These are phyloP conservation scores for Acanthamoeba sp. DNA, from an alignment of 208 protist species.

Conservation along the genomic window DNA sequence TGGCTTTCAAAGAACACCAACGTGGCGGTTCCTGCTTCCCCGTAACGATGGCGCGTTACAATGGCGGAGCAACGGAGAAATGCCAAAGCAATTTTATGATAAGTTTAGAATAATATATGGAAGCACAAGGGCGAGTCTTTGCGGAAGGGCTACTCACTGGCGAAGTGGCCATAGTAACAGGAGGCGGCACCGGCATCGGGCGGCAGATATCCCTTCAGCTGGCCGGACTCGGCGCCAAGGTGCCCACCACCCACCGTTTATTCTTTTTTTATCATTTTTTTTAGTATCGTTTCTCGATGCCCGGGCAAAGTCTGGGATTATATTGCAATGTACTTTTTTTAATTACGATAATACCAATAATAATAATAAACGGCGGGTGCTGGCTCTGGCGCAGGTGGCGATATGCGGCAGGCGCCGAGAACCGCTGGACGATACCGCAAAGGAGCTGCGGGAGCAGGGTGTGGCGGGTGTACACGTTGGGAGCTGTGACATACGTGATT, in stretches of 20 bases:
- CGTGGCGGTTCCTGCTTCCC: too few species aligned
- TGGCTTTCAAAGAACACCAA: too few species aligned
- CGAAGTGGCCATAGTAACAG: conserved; percentile 41
- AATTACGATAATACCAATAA: neutral
- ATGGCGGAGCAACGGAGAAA: too few species aligned
- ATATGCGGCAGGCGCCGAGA: conserved; percentile 23
- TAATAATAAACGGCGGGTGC: neutral
- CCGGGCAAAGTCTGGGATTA: too few species aligned
- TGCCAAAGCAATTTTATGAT: too few species aligned
- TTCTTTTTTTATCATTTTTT: too few species aligned
- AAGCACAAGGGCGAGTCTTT: neutral
- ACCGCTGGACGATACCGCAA: neutral
- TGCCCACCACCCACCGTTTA: neutral
- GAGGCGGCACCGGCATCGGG: conserved; percentile 40
- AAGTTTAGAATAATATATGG: neutral
- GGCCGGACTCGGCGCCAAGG: conserved; percentile 18
- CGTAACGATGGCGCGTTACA: too few species aligned
- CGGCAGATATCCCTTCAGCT: conserved; percentile 10
- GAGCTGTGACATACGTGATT: conserved; percentile 59
- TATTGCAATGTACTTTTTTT: neutral
- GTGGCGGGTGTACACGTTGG: neutral
- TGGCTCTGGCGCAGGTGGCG: conserved; percentile 26
- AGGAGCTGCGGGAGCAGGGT: neutral
- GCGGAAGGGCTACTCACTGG: conserved; percentile 5
- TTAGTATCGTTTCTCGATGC: too few species aligned